phyloP scores from a whole-genome alignment of 164 flowering plant species.

The Tetracentron sinense region DNA sequence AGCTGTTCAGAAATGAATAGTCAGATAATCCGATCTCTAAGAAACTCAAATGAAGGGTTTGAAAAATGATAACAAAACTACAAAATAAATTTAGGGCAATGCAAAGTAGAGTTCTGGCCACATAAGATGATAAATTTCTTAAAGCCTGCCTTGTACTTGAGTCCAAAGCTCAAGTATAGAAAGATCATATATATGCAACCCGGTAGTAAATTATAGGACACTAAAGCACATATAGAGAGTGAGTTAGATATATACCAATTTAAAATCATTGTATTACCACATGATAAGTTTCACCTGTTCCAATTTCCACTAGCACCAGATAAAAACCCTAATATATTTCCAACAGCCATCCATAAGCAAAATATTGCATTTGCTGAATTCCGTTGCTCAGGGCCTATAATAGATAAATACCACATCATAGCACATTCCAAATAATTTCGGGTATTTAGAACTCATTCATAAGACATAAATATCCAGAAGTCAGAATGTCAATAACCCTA shows the following conservation, averaged over 20 bases:
- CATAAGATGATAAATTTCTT: not conserved
- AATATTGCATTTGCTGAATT: slow-evolving; percentile 89
- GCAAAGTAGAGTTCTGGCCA: too few relatives aligned
- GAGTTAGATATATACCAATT: too few relatives aligned
- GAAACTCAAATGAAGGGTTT: not conserved
- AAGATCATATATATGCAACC: not conserved
- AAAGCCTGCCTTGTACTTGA: not conserved
- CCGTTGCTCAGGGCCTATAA: slow-evolving; percentile 82
- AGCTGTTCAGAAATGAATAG: slow-evolving; percentile 40
- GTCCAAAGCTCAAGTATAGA: not conserved
- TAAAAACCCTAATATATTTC: slow-evolving; percentile 90
- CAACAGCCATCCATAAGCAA: slow-evolving; percentile 97
- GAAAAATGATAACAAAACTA: not conserved
- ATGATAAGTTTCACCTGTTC: slow-evolving; percentile 56
- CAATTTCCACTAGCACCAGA: slow-evolving; percentile 91
- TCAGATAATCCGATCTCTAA: slow-evolving; percentile 10
- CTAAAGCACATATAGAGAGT: not conserved
- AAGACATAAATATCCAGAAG: not conserved
- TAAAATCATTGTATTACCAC: too few relatives aligned
- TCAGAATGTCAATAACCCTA: slow-evolving; percentile 7
- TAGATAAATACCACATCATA: slow-evolving; percentile 2
- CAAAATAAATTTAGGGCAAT: too few relatives aligned
- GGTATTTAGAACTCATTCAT: not conserved
- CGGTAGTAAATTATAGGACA: not conserved
- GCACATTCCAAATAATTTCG: not conserved